Conservation (phyloP, 169 alveolate species). For the Babesia divergens region DNA sequence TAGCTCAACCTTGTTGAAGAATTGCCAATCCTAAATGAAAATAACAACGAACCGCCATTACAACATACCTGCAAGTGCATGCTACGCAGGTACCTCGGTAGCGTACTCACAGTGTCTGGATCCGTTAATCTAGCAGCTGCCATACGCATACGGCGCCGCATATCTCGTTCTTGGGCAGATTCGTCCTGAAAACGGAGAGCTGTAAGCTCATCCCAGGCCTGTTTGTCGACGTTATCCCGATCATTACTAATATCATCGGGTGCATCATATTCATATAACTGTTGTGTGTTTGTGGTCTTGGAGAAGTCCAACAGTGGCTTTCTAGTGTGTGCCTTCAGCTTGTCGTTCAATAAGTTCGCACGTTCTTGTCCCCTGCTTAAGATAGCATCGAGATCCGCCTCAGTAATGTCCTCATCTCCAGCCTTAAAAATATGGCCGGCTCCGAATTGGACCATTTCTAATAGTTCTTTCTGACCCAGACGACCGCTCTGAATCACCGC, state of each 20-base stretch:
- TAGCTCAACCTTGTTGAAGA: conserved; percentile 56
- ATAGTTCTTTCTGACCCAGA: conserved; percentile 70
- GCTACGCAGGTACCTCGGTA: neutral
- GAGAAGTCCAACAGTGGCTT: conserved; percentile 68
- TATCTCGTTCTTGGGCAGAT: conserved; percentile 27
- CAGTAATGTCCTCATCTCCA: conserved; percentile 65
- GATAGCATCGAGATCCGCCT: conserved; percentile 72
- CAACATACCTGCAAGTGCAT: conserved; percentile 2
- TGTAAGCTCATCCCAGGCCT: conserved; percentile 67
- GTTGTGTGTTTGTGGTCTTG: conserved; percentile 32
- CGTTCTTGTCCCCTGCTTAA: conserved; percentile 73
- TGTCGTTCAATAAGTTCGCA: conserved; percentile 65
- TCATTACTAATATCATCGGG: conserved; percentile 58
- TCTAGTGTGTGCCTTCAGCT: conserved; percentile 63
- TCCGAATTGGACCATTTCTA: conserved; percentile 73
- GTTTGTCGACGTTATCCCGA: conserved; percentile 23
- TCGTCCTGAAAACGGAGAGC: conserved; percentile 44
- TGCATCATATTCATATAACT: conserved; percentile 63
- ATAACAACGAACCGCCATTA: neutral
- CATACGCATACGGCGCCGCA: conserved; percentile 50
- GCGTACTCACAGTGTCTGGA: neutral
- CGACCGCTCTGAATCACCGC: conserved; percentile 95
- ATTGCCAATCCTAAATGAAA: conserved; percentile 65
- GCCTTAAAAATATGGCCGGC: conserved; percentile 76
- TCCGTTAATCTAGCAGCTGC: conserved; percentile 23